Base-by-base conservation (phyloP, 177 flowering plant species). In the Vitis hybrid region DNA sequence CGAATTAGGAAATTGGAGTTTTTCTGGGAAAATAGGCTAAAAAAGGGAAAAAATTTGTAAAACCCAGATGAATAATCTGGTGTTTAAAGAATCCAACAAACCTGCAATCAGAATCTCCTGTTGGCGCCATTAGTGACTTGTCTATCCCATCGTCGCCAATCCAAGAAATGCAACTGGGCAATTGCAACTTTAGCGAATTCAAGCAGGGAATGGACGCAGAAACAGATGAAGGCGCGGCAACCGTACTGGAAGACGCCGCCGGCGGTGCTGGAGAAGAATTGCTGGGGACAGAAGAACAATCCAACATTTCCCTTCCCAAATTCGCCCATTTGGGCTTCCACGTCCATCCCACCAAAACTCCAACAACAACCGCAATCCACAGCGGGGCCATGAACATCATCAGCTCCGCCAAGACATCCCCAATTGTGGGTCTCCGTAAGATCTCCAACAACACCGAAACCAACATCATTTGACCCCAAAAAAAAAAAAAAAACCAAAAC, bases 321-420 rank as follows among this genome's bases (percentile, higher is more conserved):
- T 63, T 72, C 20, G 87, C 93, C 94, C 96, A 92, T 58, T 80
- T 85, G 4, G 98, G 97, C 69, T 76, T 92, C 98, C 98, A 93
- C 2, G 83, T 66, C 98, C 98, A 93, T 0, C 97, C 98, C 55
- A 93, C 84, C 71, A 89, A 29, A 52, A 91, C 83, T 61, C 98
- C 95, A 45, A 86, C 77, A 65, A 87, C 33, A 59, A 87, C 82
- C 19, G 89, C 93, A 63, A 83, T 51, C 91, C 91, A 89, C 10
- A 93, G 33, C 65, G 93, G 94, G 5, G 81, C 83, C 55, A 83
- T 58, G 51, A 83, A 78, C 71, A 79, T 50, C 62, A 81, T 16
- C 29, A 91, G 70, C 79, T 85, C 93, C 55, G 64, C 61, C 16
- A 86, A 29, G 12, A 83, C 83, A 68, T 84, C 83, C 56, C 80